A percentile compares a stretch with the other conserved stretches of the same genome.
phyloP scores from a whole-genome alignment of 1,284 basidiomycete species.

The Cryptococcus deneoformans region DNA sequence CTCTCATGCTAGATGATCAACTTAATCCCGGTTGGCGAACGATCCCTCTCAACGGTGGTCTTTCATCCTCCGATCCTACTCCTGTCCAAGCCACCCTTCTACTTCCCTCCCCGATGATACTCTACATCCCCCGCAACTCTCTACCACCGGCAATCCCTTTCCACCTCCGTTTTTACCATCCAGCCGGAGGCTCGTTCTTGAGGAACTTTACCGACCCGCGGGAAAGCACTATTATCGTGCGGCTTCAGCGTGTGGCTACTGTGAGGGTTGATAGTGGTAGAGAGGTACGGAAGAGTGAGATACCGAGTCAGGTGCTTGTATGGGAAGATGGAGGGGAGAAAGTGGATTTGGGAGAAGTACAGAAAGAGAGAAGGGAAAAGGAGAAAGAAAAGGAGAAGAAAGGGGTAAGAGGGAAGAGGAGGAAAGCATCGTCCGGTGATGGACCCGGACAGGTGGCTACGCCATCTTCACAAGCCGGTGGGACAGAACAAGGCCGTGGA shows the following conservation, averaged over 20 bases:
- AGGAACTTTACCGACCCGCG: constrained; percentile 30
- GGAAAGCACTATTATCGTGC: constrained; percentile 26
- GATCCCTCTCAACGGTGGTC: constrained; percentile 28
- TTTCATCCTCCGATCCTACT: not conserved
- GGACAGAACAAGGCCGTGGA: not conserved
- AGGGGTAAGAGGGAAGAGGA: not conserved
- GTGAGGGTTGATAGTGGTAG: constrained; percentile 27
- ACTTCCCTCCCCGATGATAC: constrained; percentile 37
- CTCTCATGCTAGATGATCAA: constrained; percentile 27
- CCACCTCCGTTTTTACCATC: constrained; percentile 35
- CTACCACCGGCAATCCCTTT: constrained; percentile 31
- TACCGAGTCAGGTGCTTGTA: constrained; percentile 28
- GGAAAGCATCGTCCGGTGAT: too few species aligned
- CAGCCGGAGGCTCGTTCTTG: constrained; percentile 18
- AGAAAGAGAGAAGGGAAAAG: not conserved
- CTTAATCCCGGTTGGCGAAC: constrained; percentile 39
- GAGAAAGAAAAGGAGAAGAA: not conserved
- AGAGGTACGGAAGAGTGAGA: constrained; percentile 30
- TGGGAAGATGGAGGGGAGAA: constrained; percentile 33
- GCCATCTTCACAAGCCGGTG: not conserved
- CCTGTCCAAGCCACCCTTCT: constrained; percentile 24
- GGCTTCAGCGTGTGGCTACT: constrained; percentile 30
- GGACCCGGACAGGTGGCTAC: not conserved
- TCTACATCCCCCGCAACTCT: constrained; percentile 17
- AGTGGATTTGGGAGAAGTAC: constrained; percentile 14